Base-by-base conservation (phyloP, 2,329 filamentous ascomycete species). In the Trichophaea hybrida region DNA sequence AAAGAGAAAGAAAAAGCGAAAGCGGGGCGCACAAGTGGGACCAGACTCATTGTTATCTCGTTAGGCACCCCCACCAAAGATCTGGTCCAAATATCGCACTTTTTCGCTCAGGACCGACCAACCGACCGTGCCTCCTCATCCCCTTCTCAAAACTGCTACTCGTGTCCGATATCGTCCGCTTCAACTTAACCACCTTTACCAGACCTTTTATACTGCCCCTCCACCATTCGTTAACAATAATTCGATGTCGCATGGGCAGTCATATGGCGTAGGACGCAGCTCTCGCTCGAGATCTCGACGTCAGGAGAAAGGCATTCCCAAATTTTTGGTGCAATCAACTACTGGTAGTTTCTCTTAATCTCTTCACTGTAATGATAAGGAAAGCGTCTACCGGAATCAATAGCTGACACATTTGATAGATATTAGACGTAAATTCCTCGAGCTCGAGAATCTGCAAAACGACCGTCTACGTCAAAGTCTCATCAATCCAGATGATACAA, bases 371-470 rank as follows among this genome's bases (percentile, higher is more conserved):
- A 5, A 6, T 46, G 40, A 17, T 12, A 46, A 46, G n/a, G 48
- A 24, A 15, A 7, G 6, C 31, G 48, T 24, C 3, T 3, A 24
- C 5, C 48, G 15, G 51, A 54, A 13, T 5, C n/a, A 33, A n/a
- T 10, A 37, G n/a, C 51, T 54, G 34, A 34, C 51, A 37, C 51
- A 6, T 8, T 24, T 24, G 34, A 31, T 46, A 66, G 64, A 66
- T 10, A 65, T 66, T 24, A 43, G 57, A 43, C 59, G 61, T 56
- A 66, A 66, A 40, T 66, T 61, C 49, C 15, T 33, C 7, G 55
- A 64, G n/a, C 57, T 66, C 4, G 64, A 66, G 46, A 52, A 57
- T 40, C 53, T 61, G 44, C 63, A 66, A 35, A 52, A 54, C 34
- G 63, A 66, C 17, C 64, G 64, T 37, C 55, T 66, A 15, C 44